Percentiles rank a stretch among this genome's conserved stretches.
Conservation (phyloP, 495 filamentous ascomycete species). For the Penicillium chermesinum region DNA sequence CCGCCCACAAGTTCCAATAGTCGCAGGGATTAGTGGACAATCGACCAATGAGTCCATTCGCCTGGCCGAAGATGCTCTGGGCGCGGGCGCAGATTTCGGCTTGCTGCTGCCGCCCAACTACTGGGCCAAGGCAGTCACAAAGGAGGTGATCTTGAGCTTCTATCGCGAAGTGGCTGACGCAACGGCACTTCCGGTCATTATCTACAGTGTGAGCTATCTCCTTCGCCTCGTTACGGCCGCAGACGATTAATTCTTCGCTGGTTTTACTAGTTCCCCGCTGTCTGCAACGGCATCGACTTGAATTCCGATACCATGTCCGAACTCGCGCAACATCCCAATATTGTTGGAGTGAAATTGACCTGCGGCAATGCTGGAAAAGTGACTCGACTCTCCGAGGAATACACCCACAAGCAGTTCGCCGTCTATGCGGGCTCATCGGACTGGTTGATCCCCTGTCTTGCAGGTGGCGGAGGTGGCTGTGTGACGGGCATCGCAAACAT, state of each 20-base stretch:
- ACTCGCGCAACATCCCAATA: conserved; percentile 45
- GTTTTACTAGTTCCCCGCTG: conserved; percentile 51
- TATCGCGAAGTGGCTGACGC: conserved; percentile 49
- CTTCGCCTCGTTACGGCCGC: too few relatives aligned
- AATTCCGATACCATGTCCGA: conserved; percentile 51
- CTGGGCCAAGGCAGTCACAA: conserved; percentile 52
- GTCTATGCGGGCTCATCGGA: conserved; percentile 61
- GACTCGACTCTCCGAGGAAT: conserved; percentile 44
- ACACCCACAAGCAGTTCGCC: conserved; percentile 48
- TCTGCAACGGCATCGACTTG: conserved; percentile 62
- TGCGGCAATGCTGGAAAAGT: conserved; percentile 61
- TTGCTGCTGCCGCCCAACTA: conserved; percentile 56
- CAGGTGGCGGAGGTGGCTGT: conserved; percentile 53
- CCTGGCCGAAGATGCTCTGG: conserved; percentile 52
- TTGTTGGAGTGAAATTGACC: conserved; percentile 62
- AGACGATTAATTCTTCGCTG: background rate
- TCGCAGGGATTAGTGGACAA: conserved; percentile 56
- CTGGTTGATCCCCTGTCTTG: conserved; percentile 50
- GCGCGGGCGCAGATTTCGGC: conserved; percentile 49
- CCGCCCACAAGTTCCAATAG: conserved; percentile 48
- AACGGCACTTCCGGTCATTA: conserved; percentile 49
- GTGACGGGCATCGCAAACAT: conserved; percentile 64
- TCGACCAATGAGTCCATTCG: conserved; percentile 60
- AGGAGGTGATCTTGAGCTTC: conserved; percentile 51
- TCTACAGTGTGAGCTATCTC: conserved; percentile 44